phyloP scores from a whole-genome alignment of 352 stramenopile species.

The Phytophthora crassamura region DNA sequence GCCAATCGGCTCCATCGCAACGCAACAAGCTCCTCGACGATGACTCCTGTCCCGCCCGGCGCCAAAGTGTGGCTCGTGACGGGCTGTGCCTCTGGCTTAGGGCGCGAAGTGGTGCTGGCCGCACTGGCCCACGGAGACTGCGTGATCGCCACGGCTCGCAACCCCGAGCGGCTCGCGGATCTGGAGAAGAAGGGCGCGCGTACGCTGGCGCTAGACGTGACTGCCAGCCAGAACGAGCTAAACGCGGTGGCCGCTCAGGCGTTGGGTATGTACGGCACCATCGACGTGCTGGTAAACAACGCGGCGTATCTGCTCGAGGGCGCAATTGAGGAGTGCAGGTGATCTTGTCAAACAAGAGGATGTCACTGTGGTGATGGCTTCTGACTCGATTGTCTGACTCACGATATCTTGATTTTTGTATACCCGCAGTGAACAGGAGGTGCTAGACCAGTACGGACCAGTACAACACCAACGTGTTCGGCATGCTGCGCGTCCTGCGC shows the following conservation, averaged over 20 bases:
- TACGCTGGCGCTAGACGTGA: constrained; percentile 49
- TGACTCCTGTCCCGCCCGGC: constrained; percentile 24
- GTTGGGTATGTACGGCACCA: constrained; percentile 28
- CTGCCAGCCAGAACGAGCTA: constrained; percentile 35
- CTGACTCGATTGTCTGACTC: constrained; percentile 33
- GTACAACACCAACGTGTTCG: constrained; percentile 62
- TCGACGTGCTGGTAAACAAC: constrained; percentile 58
- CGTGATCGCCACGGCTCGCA: constrained; percentile 51
- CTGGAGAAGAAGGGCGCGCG: constrained; percentile 36
- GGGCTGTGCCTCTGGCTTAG: constrained; percentile 47
- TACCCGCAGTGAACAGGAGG: constrained; percentile 35
- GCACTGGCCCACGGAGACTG: constrained; percentile 39
- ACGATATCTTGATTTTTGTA: constrained; percentile 25
- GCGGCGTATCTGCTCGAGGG: constrained; percentile 47
- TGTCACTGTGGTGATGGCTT: constrained; percentile 22
- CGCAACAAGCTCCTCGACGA: not conserved
- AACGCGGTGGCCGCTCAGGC: constrained; percentile 27
- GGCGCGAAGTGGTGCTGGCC: constrained; percentile 41
- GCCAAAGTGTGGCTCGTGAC: constrained; percentile 51
- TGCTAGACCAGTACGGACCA: constrained; percentile 40
- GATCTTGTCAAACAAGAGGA: not conserved
- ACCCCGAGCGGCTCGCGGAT: constrained; percentile 27
- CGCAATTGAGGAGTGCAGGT: constrained; percentile 50
- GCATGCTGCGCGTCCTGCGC: constrained; percentile 40
- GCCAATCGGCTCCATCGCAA: constrained; percentile 4